These are phyloP conservation scores for Lecanicillium sp. DNA, from an alignment of 2,329 filamentous ascomycete species.

Conservation along the genomic window DNA sequence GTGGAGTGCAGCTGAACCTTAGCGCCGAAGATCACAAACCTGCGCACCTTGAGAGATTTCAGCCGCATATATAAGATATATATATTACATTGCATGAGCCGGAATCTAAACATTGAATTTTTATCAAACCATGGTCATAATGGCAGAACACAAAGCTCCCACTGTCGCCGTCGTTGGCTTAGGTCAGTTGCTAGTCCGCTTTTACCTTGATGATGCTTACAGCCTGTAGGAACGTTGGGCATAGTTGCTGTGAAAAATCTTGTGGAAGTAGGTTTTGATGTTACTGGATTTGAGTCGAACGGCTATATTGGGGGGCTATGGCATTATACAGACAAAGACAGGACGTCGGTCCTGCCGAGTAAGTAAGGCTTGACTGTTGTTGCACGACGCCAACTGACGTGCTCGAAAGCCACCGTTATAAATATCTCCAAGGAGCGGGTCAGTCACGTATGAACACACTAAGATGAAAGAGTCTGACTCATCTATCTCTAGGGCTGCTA, in stretches of 20 bases:
- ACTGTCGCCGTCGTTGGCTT: conserved; percentile 19
- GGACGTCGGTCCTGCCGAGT: conserved; percentile 28
- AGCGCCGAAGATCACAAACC: too few relatives aligned
- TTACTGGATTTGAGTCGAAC: conserved; percentile 33
- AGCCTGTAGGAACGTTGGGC: conserved; percentile 23
- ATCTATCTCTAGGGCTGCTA: conserved; percentile 21
- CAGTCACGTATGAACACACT: conserved; percentile 1
- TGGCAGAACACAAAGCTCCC: neutral
- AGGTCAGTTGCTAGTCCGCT: conserved; percentile 11
- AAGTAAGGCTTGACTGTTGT: conserved; percentile 8
- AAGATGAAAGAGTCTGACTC: too few relatives aligned
- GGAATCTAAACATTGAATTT: too few relatives aligned
- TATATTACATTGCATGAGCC: too few relatives aligned
- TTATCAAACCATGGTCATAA: too few relatives aligned
- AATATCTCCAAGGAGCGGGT: conserved; percentile 25
- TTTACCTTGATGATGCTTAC: neutral
- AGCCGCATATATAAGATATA: too few relatives aligned
- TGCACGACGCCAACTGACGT: conserved; percentile 1
- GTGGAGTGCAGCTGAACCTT: too few relatives aligned
- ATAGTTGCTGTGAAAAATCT: conserved; percentile 33
- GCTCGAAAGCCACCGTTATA: conserved; percentile 16
- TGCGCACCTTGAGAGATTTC: too few relatives aligned
- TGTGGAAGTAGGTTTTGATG: conserved; percentile 34
- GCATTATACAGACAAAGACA: conserved; percentile 29
- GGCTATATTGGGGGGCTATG: conserved; percentile 33